Conservation (phyloP, 441 rosid genomes). For the Pelargonium australe region DNA sequence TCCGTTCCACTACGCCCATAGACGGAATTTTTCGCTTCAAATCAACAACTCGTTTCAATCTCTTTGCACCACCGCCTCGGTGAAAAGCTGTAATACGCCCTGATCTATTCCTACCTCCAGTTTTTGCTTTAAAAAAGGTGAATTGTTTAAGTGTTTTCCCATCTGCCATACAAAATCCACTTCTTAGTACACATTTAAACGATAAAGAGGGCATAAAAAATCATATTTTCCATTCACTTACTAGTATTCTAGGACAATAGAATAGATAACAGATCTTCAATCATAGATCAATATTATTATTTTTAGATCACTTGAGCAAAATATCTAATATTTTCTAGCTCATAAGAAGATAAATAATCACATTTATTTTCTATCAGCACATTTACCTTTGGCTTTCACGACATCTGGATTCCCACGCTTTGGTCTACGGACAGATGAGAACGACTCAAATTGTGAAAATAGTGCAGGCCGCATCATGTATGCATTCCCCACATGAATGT, state of each 20-base stretch:
- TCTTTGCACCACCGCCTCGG: constrained; percentile 33
- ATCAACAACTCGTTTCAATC: constrained; percentile 27
- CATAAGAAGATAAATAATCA: too few species aligned
- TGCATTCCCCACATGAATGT: background rate
- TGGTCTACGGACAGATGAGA: background rate
- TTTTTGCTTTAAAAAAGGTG: constrained; percentile 16
- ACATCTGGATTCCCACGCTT: background rate
- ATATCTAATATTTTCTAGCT: too few species aligned
- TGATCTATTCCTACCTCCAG: constrained; percentile 28
- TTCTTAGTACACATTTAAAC: background rate
- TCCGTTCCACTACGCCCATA: constrained; percentile 33
- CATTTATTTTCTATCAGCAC: background rate
- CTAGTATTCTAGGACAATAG: too few species aligned
- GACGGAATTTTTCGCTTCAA: constrained; percentile 24
- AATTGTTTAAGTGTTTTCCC: constrained; percentile 17
- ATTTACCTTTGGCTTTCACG: background rate
- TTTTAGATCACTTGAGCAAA: too few species aligned
- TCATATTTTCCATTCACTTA: too few species aligned
- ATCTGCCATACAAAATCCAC: background rate
- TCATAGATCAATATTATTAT: too few species aligned
- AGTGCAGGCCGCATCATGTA: background rate
- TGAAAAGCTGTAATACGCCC: constrained; percentile 29
- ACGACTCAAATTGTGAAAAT: background rate
- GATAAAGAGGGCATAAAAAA: background rate
- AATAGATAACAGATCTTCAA: too few species aligned